Evolutionary conservation across 2,329 filamentous ascomycete genomes (phyloP).

Genomic region (Trichoderma sp.): DNA sequence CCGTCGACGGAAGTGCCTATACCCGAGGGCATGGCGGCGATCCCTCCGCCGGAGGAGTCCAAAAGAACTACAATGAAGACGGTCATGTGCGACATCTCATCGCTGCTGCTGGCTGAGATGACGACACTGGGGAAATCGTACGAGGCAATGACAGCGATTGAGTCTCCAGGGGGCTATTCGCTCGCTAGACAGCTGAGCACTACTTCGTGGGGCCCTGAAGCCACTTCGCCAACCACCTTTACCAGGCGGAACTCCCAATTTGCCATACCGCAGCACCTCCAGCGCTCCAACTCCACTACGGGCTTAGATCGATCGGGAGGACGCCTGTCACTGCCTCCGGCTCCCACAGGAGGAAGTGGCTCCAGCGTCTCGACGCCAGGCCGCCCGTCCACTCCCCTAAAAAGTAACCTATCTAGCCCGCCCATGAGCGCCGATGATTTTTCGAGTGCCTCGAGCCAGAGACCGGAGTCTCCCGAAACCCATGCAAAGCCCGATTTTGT

Average conservation of each 20-base stretch:
- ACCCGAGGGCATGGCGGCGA: slow-evolving; percentile 64
- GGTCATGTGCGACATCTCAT: slow-evolving; percentile 75
- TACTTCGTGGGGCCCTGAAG: slow-evolving; percentile 40
- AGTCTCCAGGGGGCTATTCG: slow-evolving; percentile 64
- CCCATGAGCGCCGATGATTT: slow-evolving; percentile 49
- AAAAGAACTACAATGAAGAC: slow-evolving; percentile 79
- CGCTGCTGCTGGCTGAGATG: slow-evolving; percentile 70
- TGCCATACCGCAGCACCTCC: slow-evolving; percentile 37
- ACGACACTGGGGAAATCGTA: slow-evolving; percentile 69
- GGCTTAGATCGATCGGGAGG: slow-evolving; percentile 58
- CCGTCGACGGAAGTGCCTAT: slow-evolving; percentile 49
- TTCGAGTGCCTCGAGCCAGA: slow-evolving; percentile 35
- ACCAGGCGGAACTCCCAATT: slow-evolving; percentile 57
- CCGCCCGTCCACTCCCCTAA: slow-evolving; percentile 50
- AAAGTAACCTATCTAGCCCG: slow-evolving; percentile 47
- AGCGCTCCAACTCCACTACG: slow-evolving; percentile 54
- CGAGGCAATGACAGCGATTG: slow-evolving; percentile 70
- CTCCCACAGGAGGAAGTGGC: slow-evolving; percentile 44
- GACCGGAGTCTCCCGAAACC: slow-evolving; percentile 42
- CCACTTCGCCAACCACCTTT: slow-evolving; percentile 35
- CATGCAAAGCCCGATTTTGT: slow-evolving; percentile 37
- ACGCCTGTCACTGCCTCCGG: slow-evolving; percentile 81
- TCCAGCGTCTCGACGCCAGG: slow-evolving; percentile 46
- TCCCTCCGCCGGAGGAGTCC: slow-evolving; percentile 66
- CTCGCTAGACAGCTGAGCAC: slow-evolving; percentile 41